Evolutionary conservation across 257 asterid species (phyloP), one percentile per base, ranked within the genome.

Genomic region (Schizonepeta tenuifolia): DNA sequence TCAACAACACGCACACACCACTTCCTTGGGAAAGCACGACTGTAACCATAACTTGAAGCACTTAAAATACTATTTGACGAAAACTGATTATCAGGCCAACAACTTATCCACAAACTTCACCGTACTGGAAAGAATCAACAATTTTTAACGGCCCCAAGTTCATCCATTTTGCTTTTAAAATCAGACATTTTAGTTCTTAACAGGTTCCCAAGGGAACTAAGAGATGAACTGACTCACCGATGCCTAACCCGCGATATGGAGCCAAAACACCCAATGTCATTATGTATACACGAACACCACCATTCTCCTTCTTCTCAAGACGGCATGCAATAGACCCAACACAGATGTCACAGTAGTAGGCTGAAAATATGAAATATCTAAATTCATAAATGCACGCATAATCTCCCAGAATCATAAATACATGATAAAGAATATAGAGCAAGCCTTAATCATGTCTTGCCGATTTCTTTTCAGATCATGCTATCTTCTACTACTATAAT

Each of bases 241-340:
- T 44, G 59, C 89, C 87, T 71, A 85, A 72, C 36, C 89, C 89
- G 47, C 89, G 89, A 67, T 85, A 85, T 28, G 89, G 89, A 33
- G 89, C 87, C 82, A 85, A 82, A 79, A 85, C 89, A 60, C 89
- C 89, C 54, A 85, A 72, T 20, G 99, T 95, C 99, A 90, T 95
- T 69, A 92, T 90, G 87, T 92, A 92, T 62, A 88, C 90, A 55
- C 96, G 83, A 69, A 86, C 71, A 67, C 84, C 89, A 49, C 95
- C 97, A 55, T 76, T 87, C 70, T 93, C 98, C 82, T 89, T 90
- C 88, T 91, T 93, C 92, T 93, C 97, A 78, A 85, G 93, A 71
- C 96, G 96, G 75, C 97, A 93, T 64, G 98, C 98, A 69, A 93
- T 88, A 17, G 96, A 86, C 65, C 98, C 98, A 56, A 91, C 97